Conservation (phyloP, 257 asterid species). For the Capsicum chinense region DNA sequence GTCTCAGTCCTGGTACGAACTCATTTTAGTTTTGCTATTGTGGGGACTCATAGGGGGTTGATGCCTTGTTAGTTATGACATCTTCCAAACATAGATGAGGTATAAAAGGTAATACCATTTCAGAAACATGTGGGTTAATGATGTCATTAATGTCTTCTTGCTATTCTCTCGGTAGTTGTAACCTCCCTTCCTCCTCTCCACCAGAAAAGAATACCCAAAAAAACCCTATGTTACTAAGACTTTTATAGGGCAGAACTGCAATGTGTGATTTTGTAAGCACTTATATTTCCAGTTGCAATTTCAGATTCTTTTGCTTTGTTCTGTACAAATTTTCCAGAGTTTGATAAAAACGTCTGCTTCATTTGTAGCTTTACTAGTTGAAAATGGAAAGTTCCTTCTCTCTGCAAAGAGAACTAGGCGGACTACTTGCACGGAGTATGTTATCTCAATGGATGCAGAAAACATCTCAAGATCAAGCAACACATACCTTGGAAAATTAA, state of each 20-base stretch:
- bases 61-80: neutral
- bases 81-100: conserved; percentile 15
- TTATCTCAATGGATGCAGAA: conserved; percentile 91
- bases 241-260: neutral
- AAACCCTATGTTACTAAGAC: neutral
- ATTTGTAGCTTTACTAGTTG: conserved; percentile 80
- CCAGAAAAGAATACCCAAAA: neutral
- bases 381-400: conserved; percentile 96
- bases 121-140: neutral
- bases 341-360: conserved; percentile 20
- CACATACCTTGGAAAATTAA: conserved; percentile 84
- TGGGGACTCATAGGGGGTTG: neutral
- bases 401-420: conserved; percentile 96
- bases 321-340: conserved; percentile 9
- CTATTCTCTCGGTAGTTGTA: neutral
- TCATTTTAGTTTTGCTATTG: neutral
- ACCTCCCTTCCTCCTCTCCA: neutral
- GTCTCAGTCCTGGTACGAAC: conserved; percentile 85
- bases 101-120: neutral
- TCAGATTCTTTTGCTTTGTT: neutral
- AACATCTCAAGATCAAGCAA: conserved; percentile 87
- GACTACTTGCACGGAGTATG: conserved; percentile 93
- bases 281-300: neutral
- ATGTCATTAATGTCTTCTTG: neutral
- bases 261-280: neutral